Conservation (phyloP, 805 yeast genomes). For the Myxozyma geophila region DNA sequence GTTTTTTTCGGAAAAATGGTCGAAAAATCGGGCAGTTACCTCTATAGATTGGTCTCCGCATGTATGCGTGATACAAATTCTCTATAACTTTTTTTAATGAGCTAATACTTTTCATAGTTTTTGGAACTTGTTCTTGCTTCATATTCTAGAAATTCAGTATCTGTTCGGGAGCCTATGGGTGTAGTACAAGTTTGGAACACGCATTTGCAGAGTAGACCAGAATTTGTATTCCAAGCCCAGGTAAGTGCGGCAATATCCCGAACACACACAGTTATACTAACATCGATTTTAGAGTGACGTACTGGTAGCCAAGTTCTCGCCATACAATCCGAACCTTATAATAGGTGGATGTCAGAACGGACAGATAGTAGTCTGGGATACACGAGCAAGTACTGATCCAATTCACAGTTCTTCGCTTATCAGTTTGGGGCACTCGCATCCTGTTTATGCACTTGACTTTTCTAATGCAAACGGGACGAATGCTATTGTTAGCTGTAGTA, state of each 20-base stretch:
- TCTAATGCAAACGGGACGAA: constrained; percentile 41
- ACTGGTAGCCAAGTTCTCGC: constrained; percentile 50
- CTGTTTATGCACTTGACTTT: constrained; percentile 43
- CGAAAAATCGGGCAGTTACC: constrained; percentile 42
- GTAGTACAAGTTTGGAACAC: constrained; percentile 48
- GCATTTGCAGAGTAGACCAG: constrained; percentile 45
- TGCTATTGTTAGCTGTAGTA: constrained; percentile 45
- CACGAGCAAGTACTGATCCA: constrained; percentile 43
- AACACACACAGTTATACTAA: background rate
- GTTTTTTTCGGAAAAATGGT: constrained; percentile 33
- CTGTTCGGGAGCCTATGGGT: constrained; percentile 41
- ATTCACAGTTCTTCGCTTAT: constrained; percentile 44
- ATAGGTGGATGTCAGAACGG: constrained; percentile 58
- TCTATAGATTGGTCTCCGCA: constrained; percentile 47
- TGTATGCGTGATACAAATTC: background rate
- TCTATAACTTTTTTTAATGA: background rate
- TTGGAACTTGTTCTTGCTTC: constrained; percentile 47
- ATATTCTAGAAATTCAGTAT: constrained; percentile 39
- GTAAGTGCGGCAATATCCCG: background rate
- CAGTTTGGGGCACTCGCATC: constrained; percentile 45
- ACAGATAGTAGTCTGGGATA: constrained; percentile 58
- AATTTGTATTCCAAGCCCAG: constrained; percentile 51
- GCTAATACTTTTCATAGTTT: constrained; percentile 16
- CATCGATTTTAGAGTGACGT: constrained; percentile 45
- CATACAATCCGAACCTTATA: constrained; percentile 47